Evolutionary conservation across 768 basidiomycete genomes (phyloP).

Genomic region (Crepidotus variabilis): DNA sequence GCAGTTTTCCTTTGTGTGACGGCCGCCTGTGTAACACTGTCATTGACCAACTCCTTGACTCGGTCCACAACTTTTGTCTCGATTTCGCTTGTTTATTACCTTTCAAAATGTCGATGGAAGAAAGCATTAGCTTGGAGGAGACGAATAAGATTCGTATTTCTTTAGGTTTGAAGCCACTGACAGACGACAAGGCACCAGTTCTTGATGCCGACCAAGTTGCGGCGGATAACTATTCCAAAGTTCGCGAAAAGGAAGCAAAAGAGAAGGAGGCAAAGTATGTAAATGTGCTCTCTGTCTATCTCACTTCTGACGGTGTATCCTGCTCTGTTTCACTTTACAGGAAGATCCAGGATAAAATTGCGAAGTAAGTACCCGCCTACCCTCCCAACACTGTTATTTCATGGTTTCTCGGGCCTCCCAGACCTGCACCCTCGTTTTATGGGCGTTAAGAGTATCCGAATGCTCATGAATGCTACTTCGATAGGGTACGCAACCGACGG

Average conservation of each 20-base stretch:
- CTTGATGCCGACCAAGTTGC: constrained; percentile 79
- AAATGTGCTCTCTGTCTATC: constrained; percentile 11
- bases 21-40: background rate
- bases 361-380: constrained; percentile 72
- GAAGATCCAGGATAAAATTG: constrained; percentile 69
- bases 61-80: constrained; percentile 4
- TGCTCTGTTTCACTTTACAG: constrained; percentile 34
- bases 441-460: constrained; percentile 21
- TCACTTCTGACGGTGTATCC: constrained; percentile 16
- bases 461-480: constrained; percentile 46
- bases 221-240: constrained; percentile 79
- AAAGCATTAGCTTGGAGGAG: constrained; percentile 89
- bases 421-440: constrained; percentile 24
- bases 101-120: constrained; percentile 65
- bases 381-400: constrained; percentile 28
- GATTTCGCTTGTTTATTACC: constrained; percentile 6
- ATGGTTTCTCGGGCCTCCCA: constrained; percentile 39
- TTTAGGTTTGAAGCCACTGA: constrained; percentile 90
- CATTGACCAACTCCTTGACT: constrained; percentile 2
- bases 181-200: constrained; percentile 71
- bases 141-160: constrained; percentile 95
- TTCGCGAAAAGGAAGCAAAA: constrained; percentile 64
- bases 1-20: too few species aligned
- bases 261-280: constrained; percentile 77
- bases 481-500: constrained; percentile 88